Conservation (phyloP, 2,329 filamentous ascomycete genomes). For the Massarina eburnea region DNA sequence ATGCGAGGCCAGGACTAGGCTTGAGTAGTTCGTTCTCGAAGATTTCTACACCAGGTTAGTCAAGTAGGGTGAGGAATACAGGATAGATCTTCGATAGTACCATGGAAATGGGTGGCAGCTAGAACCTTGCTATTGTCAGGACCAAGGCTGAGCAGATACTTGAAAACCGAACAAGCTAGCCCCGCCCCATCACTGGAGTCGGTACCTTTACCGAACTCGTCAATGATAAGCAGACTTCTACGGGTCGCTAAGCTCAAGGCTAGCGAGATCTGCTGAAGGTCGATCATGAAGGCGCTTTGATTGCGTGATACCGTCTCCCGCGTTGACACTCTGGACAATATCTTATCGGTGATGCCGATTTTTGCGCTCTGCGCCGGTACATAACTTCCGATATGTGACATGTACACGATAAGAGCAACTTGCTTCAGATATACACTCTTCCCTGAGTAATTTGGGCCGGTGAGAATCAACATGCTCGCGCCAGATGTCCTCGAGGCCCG, state of each 20-base stretch:
- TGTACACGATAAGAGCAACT: constrained; percentile 83
- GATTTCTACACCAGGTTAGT: constrained; percentile 57
- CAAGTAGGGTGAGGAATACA: not conserved
- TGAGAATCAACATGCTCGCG: constrained; percentile 76
- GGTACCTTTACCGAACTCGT: constrained; percentile 82
- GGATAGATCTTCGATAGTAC: constrained; percentile 40
- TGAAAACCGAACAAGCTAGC: constrained; percentile 62
- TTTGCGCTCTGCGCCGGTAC: constrained; percentile 76
- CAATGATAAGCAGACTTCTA: constrained; percentile 81
- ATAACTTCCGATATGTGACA: constrained; percentile 88
- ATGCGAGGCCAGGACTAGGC: constrained; percentile 53
- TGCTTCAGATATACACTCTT: constrained; percentile 97
- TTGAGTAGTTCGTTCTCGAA: constrained; percentile 65
- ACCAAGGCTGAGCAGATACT: constrained; percentile 56
- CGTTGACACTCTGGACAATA: constrained; percentile 82
- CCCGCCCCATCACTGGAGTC: constrained; percentile 66
- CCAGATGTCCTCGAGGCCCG: constrained; percentile 18
- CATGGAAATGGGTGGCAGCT: constrained; percentile 66
- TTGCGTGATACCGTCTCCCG: constrained; percentile 65
- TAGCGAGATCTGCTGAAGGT: constrained; percentile 83
- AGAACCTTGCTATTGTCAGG: constrained; percentile 60
- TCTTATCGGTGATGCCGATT: constrained; percentile 89
- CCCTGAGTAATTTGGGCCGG: constrained; percentile 93
- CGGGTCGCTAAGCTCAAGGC: constrained; percentile 73
- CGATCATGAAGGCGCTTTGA: constrained; percentile 74